Conservation (phyloP, 2,329 filamentous ascomycete genomes). For the Penicillium griseofulvum region DNA sequence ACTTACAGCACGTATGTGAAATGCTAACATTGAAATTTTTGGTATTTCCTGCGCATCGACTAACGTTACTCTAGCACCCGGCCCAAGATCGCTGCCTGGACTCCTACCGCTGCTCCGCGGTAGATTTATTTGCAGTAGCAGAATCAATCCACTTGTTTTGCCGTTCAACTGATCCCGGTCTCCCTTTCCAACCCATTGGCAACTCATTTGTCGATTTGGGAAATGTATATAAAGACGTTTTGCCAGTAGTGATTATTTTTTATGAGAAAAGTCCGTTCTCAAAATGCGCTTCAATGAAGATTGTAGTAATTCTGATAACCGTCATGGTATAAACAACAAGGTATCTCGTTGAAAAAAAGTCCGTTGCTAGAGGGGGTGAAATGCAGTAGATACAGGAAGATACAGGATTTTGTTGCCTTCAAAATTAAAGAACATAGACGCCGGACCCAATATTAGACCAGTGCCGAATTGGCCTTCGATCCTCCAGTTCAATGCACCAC, state of each 20-base stretch:
- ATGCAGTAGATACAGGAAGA: constrained; percentile 25
- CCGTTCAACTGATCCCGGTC: constrained; percentile 9
- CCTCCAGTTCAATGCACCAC: constrained; percentile 97
- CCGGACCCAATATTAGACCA: constrained; percentile 71
- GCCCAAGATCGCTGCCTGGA: constrained; percentile 38
- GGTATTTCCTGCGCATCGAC: neutral
- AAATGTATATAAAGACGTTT: constrained; percentile 40
- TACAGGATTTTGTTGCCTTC: constrained; percentile 6
- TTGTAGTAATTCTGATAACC: neutral
- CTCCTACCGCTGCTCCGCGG: constrained; percentile 36
- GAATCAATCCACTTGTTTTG: constrained; percentile 18
- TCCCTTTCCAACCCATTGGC: constrained; percentile 1
- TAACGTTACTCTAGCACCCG: constrained; percentile 24
- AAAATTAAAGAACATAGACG: constrained; percentile 63
- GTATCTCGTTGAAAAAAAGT: constrained; percentile 24
- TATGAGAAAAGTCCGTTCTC: constrained; percentile 13
- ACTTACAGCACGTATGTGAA: constrained; percentile 89
- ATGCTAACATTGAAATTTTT: neutral
- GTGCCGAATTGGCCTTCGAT: constrained; percentile 71
- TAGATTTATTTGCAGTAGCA: constrained; percentile 23
- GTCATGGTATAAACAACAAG: constrained; percentile 23
- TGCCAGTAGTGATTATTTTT: constrained; percentile 23
- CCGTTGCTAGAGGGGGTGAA: constrained; percentile 4
- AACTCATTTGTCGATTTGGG: constrained; percentile 11
- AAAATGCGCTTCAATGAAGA: constrained; percentile 15